Evolutionary conservation across 2,329 filamentous ascomycete genomes (phyloP), one percentile per base, ranked within the genome.

Genomic region (Harringtonia aguacate): DNA sequence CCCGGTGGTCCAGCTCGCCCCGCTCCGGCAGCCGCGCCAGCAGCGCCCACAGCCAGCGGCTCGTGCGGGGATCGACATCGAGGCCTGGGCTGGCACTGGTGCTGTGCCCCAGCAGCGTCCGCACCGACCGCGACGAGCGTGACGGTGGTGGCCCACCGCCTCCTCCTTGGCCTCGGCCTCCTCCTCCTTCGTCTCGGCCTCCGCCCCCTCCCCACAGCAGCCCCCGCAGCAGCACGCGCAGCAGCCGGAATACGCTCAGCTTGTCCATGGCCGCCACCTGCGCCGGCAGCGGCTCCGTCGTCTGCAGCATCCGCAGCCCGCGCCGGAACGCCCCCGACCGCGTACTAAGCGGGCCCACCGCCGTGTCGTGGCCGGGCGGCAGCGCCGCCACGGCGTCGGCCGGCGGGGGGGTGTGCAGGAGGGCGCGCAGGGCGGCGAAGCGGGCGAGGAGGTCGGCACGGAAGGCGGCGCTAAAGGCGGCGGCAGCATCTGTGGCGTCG

Each of bases 11-110:
- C 58, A 95, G 66, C 59, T 85, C 79, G 2, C 87, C 87, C 10
- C 77, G 66, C 30, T 86, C 84, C 1, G 84, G 81, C 46, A 90
- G 71, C 46, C 79, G 75, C 3, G 84, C 86, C 36, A 95, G 67
- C 46, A 95, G 62, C 0, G 83, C 80, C 89, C 88, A 95, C 4
- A 86, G 68, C 90, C 90, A 97, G 15, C 79, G 73, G 47, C 86
- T 88, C 5, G 85, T 79, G 39, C 80, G 74, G 53, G 76, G 73
- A 22, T 77, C 69, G 27, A 87, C 66, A 27, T 72, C 69, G 20
- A 68, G 62, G 40, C 72, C 24, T 17, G 12, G 4, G 17, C 21
- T 22, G 37, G 9, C 31, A n/a, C 12, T 42, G 27, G 18, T 13
- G 12, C 4, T 8, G 22, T 40, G 42, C 2, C 18, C 24, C 4